A percentile compares a stretch with the other conserved stretches of the same genome.
phyloP scores from a whole-genome alignment of 441 rosid species.

The Euphorbia celastroides region DNA sequence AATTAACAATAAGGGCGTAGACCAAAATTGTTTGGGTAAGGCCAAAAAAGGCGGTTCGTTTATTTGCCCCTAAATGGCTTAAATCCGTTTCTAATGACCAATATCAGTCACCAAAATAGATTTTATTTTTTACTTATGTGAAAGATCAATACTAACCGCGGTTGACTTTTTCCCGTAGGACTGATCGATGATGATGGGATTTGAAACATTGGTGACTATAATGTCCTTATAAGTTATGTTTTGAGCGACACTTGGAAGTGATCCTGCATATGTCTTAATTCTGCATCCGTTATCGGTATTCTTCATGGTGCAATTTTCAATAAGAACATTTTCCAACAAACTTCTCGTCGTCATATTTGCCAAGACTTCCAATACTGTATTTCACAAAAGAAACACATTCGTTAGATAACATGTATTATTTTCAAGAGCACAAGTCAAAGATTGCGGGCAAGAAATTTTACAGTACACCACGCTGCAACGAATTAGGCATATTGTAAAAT shows the following conservation, averaged over 20 bases:
- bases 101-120: not conserved
- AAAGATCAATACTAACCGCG: slow-evolving; percentile 16
- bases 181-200: slow-evolving; percentile 75
- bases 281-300: slow-evolving; percentile 53
- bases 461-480: not conserved
- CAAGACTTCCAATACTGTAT: slow-evolving; percentile 52
- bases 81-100: not conserved
- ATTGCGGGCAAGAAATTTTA: not conserved
- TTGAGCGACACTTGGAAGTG: slow-evolving; percentile 37
- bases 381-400: not conserved
- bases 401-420: not conserved
- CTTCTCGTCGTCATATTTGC: slow-evolving; percentile 43
- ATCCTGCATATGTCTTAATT: slow-evolving; percentile 59
- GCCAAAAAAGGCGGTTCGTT: no score
- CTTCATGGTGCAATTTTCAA: slow-evolving; percentile 42
- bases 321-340: slow-evolving; percentile 39
- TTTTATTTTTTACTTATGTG: not conserved
- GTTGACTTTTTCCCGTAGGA: slow-evolving; percentile 30
- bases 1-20: no score
- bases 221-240: slow-evolving; percentile 39
- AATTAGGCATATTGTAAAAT: not conserved
- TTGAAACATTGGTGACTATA: slow-evolving; percentile 39
- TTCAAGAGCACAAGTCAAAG: not conserved
- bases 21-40: no score
- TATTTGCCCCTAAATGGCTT: no score